Evolutionary conservation across 305 asterid species (phyloP), one percentile per base, ranked within the genome.

Genomic region (Lippia alba): DNA sequence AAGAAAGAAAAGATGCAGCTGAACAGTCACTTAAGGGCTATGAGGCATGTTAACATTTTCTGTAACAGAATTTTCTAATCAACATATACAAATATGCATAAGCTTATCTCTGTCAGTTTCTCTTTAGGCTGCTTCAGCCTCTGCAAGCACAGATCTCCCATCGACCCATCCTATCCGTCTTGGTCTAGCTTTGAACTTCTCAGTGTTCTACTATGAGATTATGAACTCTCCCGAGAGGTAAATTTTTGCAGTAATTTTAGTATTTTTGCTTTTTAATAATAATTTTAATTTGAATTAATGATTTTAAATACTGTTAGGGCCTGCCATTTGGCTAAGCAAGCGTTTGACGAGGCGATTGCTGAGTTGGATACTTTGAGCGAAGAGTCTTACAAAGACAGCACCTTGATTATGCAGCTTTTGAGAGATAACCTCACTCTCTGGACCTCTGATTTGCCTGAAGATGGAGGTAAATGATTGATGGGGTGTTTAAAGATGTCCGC

Each of bases 111-210:
- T 77, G n/a, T 53, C 8, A 65, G 12, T 54, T 56, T 32, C 56
- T 69, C 10, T 68, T 69, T 67, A 92, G 98, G 91, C 94, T 62
- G 97, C 98, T 16, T 80, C 93, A 17, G 83, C 87, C 20, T 79
- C 79, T 40, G 97, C 96, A 64, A 83, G 80, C 60, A 83, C 97
- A 3, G 97, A 93, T 48, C 96, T 93, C 12, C 87, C 92, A 8
- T 86, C 98, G 12, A 93, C 98, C 61, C 98, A 93, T 71, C 98
- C 98, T 5, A 91, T 93, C 70, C 92, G 97, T 36, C 96, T 93
- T 45, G 97, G 97, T 50, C 86, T 93, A 51, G 97, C 98, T 68
- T 78, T 92, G 87, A 92, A 90, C 83, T 92, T 88, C 83, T 92
- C 97, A 0, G 98, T 88, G 30, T 92, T 92, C 82, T 87, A 91